Base-by-base conservation (phyloP, 306 rosid species). In the Cotoneaster glaucophyllus region DNA sequence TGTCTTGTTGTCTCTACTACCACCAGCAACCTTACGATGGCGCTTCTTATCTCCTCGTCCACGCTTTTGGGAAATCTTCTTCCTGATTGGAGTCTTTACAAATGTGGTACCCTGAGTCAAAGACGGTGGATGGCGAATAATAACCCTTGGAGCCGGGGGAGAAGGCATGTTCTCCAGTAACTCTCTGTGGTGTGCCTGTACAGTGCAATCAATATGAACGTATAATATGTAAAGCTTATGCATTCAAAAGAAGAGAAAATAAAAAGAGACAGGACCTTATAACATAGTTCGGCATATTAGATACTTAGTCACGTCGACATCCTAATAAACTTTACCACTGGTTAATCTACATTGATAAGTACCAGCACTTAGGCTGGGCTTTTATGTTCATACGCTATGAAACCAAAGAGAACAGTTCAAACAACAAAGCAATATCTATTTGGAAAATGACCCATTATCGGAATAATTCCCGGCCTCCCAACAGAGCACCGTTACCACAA, bases 111-210 rank as follows among this genome's bases (percentile, higher is more conserved):
- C 48, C 61, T 2, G 58, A 4, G 81, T 77, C 75, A 44, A 44
- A 44, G 41, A 62, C 7, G 88, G 91, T 67, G 80, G 86, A 44
- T 39, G 43, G 26, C 57, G 87, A 58, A 75, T 43, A 67, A 66
- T 76, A 24, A 25, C 43, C 72, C 41, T 53, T 57, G 86, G 83
- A 13, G 79, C 63, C 28, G 50, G 80, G 1, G 93, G 92, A 62
- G 91, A 93, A 57, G 98, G 93, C 93, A 89, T 90, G 64, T 83
- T 87, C 79, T 92, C 97, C 84, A 92, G 72, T 71, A 92, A 5
- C 48, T 90, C 97, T 79, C 89, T 86, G 84, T 95, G 99, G 83
- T 95, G 90, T 62, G 87, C 84, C 97, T 92, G 88, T 48, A 64
- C 53, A 82, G 66, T 70, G 61, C 74, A 41, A 73, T 78, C 78